These are phyloP conservation scores for Phalaenopsis equestris DNA, from an alignment of 106 monocot species.

Conservation along the genomic window DNA sequence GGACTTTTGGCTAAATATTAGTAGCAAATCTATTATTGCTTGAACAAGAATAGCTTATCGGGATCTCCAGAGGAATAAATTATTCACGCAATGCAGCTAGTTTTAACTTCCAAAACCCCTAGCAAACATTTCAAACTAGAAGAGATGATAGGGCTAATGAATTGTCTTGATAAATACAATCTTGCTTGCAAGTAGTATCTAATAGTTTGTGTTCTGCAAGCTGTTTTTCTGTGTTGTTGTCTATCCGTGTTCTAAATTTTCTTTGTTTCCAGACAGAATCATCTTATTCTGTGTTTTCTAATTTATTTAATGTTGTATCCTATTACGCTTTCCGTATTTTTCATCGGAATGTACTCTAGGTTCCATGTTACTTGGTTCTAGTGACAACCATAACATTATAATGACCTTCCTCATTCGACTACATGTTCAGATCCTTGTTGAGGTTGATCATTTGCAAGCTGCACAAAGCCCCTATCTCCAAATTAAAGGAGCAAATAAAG, in stretches of 20 bases:
- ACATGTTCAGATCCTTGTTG: conserved; percentile 69
- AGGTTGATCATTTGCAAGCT: conserved; percentile 90
- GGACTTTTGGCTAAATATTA: too few relatives aligned
- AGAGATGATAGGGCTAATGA: not conserved
- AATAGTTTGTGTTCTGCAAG: not conserved
- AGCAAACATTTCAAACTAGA: not conserved
- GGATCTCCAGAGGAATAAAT: not conserved
- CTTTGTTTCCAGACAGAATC: not conserved
- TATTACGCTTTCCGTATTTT: not conserved
- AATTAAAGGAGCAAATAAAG: conserved; percentile 90
- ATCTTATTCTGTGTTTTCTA: not conserved
- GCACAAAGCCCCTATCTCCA: conserved; percentile 71
- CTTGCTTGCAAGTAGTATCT: not conserved
- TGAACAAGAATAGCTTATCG: not conserved
- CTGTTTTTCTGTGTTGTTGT: not conserved
- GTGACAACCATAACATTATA: not conserved
- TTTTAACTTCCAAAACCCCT: not conserved
- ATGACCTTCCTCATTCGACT: not conserved
- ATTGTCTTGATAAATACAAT: not conserved
- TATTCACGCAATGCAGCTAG: not conserved
- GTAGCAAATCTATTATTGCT: not conserved
- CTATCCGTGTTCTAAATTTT: not conserved
- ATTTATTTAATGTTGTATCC: not conserved
- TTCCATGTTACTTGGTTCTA: not conserved
- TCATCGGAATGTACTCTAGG: not conserved